Evolutionary conservation across 1,284 basidiomycete genomes (phyloP).

Genomic region (Rhodotorula sp.): DNA sequence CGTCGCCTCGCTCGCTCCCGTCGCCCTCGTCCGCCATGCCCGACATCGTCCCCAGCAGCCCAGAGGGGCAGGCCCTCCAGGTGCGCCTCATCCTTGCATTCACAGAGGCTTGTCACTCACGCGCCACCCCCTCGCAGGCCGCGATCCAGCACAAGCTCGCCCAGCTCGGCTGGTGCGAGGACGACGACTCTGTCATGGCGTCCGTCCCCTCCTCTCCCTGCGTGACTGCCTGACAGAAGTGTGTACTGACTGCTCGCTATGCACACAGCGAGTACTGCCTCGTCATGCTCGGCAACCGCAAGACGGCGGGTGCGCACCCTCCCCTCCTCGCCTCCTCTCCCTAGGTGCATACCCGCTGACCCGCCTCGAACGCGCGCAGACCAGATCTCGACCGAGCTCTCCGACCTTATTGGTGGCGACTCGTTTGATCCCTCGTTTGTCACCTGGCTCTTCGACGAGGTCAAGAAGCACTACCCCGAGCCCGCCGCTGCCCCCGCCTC

Average conservation of each 20-base stretch:
- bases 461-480: conserved; percentile 57
- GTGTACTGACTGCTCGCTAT: not conserved
- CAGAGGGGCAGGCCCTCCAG: conserved; percentile 42
- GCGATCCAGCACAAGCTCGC: conserved; percentile 79
- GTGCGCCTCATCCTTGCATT: conserved; percentile 11
- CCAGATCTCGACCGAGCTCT: conserved; percentile 76
- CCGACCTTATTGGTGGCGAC: conserved; percentile 57
- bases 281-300: conserved; percentile 89
- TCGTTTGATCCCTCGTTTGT: conserved; percentile 70
- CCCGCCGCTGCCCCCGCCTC: conserved; percentile 9
- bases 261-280: conserved; percentile 74
- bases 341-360: not conserved
- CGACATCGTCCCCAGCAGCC: conserved; percentile 38
- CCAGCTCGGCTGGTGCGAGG: conserved; percentile 70
- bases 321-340: not conserved
- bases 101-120: not conserved
- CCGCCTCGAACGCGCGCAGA: conserved; percentile 54
- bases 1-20: not conserved
- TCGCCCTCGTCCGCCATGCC: conserved; percentile 3
- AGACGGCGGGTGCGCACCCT: conserved; percentile 65
- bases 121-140: conserved; percentile 56
- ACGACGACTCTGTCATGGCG: conserved; percentile 73
- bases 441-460: conserved; percentile 77
- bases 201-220: conserved; percentile 18
- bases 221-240: too few species aligned